A percentile compares a stretch with the other conserved stretches of the same genome.
Conservation (phyloP, 768 basidiomycete genomes). For the Lactarius indigo region DNA sequence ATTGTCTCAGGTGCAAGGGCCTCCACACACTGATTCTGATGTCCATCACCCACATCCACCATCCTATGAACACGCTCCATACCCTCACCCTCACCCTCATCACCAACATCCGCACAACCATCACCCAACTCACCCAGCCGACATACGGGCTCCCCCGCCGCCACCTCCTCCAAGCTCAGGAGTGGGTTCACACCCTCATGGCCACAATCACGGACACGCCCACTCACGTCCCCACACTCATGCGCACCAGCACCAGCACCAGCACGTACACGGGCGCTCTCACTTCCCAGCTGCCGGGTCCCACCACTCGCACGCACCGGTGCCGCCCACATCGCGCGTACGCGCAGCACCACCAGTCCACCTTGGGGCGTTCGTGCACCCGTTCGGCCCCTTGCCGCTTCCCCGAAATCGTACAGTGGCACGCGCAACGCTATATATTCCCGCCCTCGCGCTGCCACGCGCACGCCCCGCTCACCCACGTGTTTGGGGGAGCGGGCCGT, state of each 20-base stretch:
- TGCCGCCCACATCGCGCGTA: conserved; percentile 10
- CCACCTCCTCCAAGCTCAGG: conserved; percentile 2
- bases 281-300: conserved; percentile 8
- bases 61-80: conserved; percentile 21
- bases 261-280: conserved; percentile 19
- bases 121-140: conserved; percentile 10
- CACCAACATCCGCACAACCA: conserved; percentile 17
- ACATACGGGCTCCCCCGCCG: conserved; percentile 8
- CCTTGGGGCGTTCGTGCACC: conserved; percentile 58
- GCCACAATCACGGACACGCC: conserved; percentile 26
- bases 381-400: conserved; percentile 55
- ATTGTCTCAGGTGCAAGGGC: conserved; percentile 1
- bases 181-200: conserved; percentile 24
- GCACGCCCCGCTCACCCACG: conserved; percentile 50
- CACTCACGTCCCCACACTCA: conserved; percentile 27
- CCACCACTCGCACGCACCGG: conserved; percentile 7
- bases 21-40: conserved; percentile 10
- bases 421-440: conserved; percentile 53
- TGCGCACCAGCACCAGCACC: conserved; percentile 28
- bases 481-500: conserved; percentile 67
- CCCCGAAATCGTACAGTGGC: conserved; percentile 28
- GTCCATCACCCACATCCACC: conserved; percentile 12
- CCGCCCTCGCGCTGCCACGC: conserved; percentile 53
- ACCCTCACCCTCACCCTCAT: conserved; percentile 14
- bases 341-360: conserved; percentile 30